Evolutionary conservation across 2,329 filamentous ascomycete species (phyloP), one percentile per base, ranked within the genome.

Genomic region (Furcasterigmium furcatum): DNA sequence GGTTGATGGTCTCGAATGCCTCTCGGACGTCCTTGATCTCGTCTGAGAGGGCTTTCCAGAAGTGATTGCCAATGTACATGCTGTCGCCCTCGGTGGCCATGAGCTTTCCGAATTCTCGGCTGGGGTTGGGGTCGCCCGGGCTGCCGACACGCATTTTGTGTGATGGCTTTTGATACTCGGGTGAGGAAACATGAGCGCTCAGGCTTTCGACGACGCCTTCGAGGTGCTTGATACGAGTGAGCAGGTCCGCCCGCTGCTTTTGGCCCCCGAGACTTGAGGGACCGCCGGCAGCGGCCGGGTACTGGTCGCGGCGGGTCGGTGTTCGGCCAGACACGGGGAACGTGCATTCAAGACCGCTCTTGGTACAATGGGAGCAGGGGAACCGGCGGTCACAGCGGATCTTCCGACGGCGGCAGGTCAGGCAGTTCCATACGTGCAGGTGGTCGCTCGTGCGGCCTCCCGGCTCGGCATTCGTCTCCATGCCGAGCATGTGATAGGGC

Each of bases 351-450:
- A 40, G 12, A 14, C 65, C 64, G 29, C 69, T 63, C 54, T 63
- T 68, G 42, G 55, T 54, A 48, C 71, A 73, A 7, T 64, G 61
- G 19, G 62, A 58, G 49, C 70, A 73, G 2, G 68, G 68, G 34
- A 63, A 64, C 43, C 57, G 59, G 13, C 68, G 63, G 49, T 73
- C 70, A 49, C 70, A 73, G 45, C 63, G 65, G 8, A 67, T 61
- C 55, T 73, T 73, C 47, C 70, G 67, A 18, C 55, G 56, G 49
- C 71, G 70, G 46, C 70, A 73, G 36, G 60, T 55, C 3, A 58
- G 57, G 53, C 69, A 73, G 18, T 36, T 36, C 34, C 34, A 36
- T 18, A 36, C 19, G 34, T 18, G 24, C 12, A 27, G 24, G 7
- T 7, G 24, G 7, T 27, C 24, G 24, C 12, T 12, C 24, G 12